phyloP scores from a whole-genome alignment of 805 yeast species.

The Grigorovia jiainica region DNA sequence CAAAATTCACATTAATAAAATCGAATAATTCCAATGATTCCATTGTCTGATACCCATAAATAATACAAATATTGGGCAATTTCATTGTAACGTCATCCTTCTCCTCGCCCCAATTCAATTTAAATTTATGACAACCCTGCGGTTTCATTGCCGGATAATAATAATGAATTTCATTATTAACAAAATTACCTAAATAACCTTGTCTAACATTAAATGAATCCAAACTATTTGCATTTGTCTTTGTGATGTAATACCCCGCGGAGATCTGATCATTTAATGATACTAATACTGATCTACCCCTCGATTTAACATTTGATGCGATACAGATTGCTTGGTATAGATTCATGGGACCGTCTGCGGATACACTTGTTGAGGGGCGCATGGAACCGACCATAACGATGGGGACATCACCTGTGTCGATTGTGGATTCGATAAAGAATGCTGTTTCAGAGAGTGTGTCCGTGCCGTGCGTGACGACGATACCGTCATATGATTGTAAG shows the following conservation, averaged over 20 bases:
- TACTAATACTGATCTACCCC: conserved; percentile 52
- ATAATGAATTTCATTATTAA: conserved; percentile 54
- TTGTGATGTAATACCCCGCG: conserved; percentile 61
- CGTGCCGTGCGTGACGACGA: conserved; percentile 64
- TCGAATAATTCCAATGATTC: conserved; percentile 30
- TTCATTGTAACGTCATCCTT: too few species aligned
- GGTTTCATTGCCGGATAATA: conserved; percentile 57
- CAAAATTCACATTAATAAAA: conserved; percentile 37
- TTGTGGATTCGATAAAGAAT: conserved; percentile 45
- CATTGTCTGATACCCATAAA: conserved; percentile 52
- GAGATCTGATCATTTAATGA: conserved; percentile 61
- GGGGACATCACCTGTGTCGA: conserved; percentile 40
- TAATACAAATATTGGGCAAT: conserved; percentile 37
- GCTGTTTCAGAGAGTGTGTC: conserved; percentile 63
- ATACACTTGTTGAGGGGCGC: conserved; percentile 64
- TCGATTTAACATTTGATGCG: conserved; percentile 42
- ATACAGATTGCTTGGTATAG: conserved; percentile 60
- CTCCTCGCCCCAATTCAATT: conserved; percentile 29
- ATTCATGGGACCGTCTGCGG: conserved; percentile 68
- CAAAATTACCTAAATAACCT: conserved; percentile 63
- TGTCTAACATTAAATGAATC: conserved; percentile 66
- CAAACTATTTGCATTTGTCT: conserved; percentile 58
- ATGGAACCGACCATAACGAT: conserved; percentile 64
- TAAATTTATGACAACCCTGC: conserved; percentile 37
- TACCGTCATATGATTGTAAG: conserved; percentile 41